A percentile compares a stretch with the other conserved stretches of the same genome.
These are phyloP conservation scores for Tolypocladium sp. DNA, from an alignment of 2,329 filamentous ascomycete species.

Conservation along the genomic window DNA sequence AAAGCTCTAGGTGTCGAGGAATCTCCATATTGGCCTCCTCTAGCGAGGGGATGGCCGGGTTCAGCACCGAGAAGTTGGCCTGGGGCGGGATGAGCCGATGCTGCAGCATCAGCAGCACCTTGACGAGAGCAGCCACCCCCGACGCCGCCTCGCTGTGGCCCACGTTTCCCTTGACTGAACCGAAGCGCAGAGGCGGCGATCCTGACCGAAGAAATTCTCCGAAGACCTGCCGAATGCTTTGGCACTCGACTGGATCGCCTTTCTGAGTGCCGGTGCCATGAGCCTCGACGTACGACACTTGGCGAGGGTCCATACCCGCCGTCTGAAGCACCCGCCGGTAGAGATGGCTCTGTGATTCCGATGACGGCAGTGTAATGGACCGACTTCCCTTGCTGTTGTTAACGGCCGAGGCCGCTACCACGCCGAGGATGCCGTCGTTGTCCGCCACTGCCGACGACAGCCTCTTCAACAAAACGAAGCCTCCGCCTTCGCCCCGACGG, in stretches of 20 bases:
- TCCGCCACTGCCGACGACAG: conserved; percentile 39
- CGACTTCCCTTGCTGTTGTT: conserved; percentile 17
- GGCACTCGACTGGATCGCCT: conserved; percentile 34
- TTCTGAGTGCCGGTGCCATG: conserved; percentile 38
- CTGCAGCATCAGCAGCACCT: conserved; percentile 21
- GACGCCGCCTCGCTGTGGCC: conserved; percentile 17
- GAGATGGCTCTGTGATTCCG: conserved; percentile 15
- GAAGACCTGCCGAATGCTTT: conserved; percentile 9
- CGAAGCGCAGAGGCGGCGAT: conserved; percentile 9
- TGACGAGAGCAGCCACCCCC: conserved; percentile 19
- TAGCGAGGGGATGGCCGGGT: conserved; percentile 14
- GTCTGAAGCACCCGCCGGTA: conserved; percentile 16
- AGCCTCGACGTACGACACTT: conserved; percentile 26
- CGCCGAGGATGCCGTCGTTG: conserved; percentile 37
- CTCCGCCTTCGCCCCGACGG: conserved; percentile 38
- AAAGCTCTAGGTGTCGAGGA: conserved; percentile 5
- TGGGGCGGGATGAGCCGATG: conserved; percentile 13
- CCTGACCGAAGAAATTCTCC: background rate
- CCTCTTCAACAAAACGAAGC: conserved; percentile 34
- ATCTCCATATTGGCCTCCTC: conserved; percentile 7
- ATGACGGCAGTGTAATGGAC: conserved; percentile 17
- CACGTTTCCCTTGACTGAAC: conserved; percentile 21
- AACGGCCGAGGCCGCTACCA: conserved; percentile 25
- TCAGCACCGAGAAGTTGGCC: conserved; percentile 14
- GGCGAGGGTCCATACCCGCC: conserved; percentile 8